Percentiles rank a stretch among this genome's conserved stretches.
phyloP scores from a whole-genome alignment of 257 asterid species.

The Nemophila menziesii region DNA sequence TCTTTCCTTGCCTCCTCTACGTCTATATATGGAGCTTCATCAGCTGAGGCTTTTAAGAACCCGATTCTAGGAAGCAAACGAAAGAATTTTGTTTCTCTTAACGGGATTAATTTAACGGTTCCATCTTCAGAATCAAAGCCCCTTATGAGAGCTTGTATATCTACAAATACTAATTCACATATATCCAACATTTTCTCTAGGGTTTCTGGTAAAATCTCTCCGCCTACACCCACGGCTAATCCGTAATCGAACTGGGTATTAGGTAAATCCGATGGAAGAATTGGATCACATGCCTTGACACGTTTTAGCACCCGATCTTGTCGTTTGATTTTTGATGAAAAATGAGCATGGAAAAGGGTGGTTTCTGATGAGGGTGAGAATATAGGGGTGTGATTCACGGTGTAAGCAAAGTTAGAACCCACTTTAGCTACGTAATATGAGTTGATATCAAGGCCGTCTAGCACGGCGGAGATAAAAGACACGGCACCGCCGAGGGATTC shows the following conservation, averaged over 20 bases:
- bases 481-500: conserved; percentile 92
- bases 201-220: conserved; percentile 75
- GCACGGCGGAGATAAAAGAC: conserved; percentile 69
- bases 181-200: conserved; percentile 58
- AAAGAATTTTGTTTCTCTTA: conserved; percentile 54
- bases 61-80: conserved; percentile 47
- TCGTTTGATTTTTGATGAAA: conserved; percentile 48
- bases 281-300: conserved; percentile 52
- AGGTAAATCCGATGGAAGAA: conserved; percentile 54
- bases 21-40: conserved; percentile 65
- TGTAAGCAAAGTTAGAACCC: conserved; percentile 60
- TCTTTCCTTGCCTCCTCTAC: conserved; percentile 51
- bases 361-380: conserved; percentile 31
- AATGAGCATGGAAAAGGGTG: conserved; percentile 71
- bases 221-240: conserved; percentile 86
- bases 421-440: conserved; percentile 54
- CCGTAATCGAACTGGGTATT: conserved; percentile 51
- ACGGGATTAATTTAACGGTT: conserved; percentile 40
- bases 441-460: conserved; percentile 56
- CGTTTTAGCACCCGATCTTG: conserved; percentile 73
- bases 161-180: conserved; percentile 70
- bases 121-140: conserved; percentile 60
- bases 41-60: conserved; percentile 71
- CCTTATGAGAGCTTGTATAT: conserved; percentile 72
- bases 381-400: conserved; percentile 42